Evolutionary conservation across 2,329 filamentous ascomycete genomes (phyloP).

Genomic region (Fusarium sublunatum): DNA sequence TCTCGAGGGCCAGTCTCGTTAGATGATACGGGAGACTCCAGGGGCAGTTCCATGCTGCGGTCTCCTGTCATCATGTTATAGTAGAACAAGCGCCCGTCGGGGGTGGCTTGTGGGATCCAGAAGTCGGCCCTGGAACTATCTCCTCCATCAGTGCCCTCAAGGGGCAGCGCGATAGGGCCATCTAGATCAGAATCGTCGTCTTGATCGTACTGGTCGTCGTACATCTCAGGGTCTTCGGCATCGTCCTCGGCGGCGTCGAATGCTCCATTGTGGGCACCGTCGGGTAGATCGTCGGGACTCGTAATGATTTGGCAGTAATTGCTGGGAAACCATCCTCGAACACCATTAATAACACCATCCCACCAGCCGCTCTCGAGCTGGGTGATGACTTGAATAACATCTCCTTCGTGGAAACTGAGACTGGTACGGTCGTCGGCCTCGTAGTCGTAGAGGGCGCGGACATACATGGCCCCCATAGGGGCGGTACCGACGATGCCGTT

Average conservation of each 20-base stretch:
- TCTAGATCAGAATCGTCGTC: conserved; percentile 72
- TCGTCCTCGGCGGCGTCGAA: conserved; percentile 70
- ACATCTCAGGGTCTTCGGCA: conserved; percentile 71
- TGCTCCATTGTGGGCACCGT: conserved; percentile 66
- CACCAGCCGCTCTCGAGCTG: conserved; percentile 99
- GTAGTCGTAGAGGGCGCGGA: conserved; percentile 97
- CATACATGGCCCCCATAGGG: conserved; percentile 81
- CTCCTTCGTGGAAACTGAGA: conserved; percentile 94
- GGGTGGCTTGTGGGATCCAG: conserved; percentile 97
- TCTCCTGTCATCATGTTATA: conserved; percentile 98
- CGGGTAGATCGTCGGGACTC: conserved; percentile 77
- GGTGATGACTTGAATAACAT: conserved; percentile 98
- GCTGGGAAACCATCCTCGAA: conserved; percentile 98
- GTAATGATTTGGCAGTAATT: conserved; percentile 95
- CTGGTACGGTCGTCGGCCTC: conserved; percentile 97
- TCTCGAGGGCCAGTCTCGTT: conserved; percentile 89
- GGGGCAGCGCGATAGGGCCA: conserved; percentile 69
- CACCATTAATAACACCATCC: conserved; percentile 97
- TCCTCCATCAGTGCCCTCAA: conserved; percentile 71
- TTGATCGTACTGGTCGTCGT: conserved; percentile 75
- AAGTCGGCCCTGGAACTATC: conserved; percentile 91
- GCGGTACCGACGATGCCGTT: conserved; percentile 70
- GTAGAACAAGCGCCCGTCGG: conserved; percentile 93
- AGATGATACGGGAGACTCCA: conserved; percentile 85
- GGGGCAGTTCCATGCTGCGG: conserved; percentile 91